These are phyloP conservation scores for Rhizophlyctis rosea DNA, from an alignment of 192 early-diverging fungal genomes.

Conservation along the genomic window DNA sequence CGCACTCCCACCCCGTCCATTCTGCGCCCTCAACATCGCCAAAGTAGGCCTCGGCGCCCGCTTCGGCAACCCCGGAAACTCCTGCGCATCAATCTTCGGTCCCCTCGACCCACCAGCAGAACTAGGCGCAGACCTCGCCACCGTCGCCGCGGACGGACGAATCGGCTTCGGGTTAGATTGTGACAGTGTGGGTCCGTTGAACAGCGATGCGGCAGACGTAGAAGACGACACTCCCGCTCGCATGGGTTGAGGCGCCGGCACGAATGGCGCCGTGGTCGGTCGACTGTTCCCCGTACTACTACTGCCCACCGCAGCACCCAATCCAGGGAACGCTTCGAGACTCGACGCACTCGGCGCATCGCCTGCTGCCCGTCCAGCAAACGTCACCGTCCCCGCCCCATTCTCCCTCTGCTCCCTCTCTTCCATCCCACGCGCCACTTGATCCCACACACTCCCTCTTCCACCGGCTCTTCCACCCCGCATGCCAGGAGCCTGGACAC, in stretches of 20 bases:
- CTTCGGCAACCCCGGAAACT: slow-evolving; percentile 26
- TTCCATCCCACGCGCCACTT: slow-evolving; percentile 15
- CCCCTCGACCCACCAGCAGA: background rate
- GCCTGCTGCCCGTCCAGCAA: slow-evolving; percentile 1
- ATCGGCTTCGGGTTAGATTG: background rate
- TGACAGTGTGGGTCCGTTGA: slow-evolving; percentile 3
- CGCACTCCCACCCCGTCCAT: slow-evolving; percentile 21
- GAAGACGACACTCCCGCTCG: background rate
- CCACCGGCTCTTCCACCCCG: slow-evolving; percentile 9
- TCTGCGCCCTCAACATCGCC: slow-evolving; percentile 1
- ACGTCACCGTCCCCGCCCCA: slow-evolving; percentile 11
- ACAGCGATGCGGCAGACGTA: background rate
- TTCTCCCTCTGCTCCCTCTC: slow-evolving; percentile 10
- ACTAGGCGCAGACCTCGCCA: background rate
- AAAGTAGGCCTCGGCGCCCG: slow-evolving; percentile 7
- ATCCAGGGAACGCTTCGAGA: slow-evolving; percentile 3
- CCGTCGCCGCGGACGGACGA: slow-evolving; percentile 6
- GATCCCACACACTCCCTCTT: slow-evolving; percentile 29
- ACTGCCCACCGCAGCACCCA: background rate
- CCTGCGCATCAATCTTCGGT: background rate
- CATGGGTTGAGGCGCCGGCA: background rate
- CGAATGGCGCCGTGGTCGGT: background rate
- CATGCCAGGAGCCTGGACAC: slow-evolving; percentile 15
- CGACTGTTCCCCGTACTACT: too few species aligned
- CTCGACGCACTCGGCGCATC: background rate